Percentiles rank a stretch among this genome's conserved stretches.
phyloP scores from a whole-genome alignment of 192 early-diverging fungal species.

The Entrophospora sp. region DNA sequence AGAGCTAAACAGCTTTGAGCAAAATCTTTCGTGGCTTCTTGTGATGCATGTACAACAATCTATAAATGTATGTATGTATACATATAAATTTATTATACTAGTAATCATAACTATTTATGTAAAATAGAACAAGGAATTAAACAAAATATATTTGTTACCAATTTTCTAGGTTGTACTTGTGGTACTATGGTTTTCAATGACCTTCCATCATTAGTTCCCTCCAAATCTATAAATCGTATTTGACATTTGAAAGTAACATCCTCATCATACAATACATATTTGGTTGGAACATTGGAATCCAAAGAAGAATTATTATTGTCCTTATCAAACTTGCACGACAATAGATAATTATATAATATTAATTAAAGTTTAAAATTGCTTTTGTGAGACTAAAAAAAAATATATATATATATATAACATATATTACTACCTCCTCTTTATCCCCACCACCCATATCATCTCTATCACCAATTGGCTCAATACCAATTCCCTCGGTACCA shows the following conservation, averaged over 20 bases:
- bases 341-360: too few species aligned
- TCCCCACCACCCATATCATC: too few species aligned
- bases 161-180: too few species aligned
- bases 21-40: too few species aligned
- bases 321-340: neutral
- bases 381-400: too few species aligned
- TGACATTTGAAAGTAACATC: slow-evolving; percentile 58
- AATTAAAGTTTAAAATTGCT: neutral
- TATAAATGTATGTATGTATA: too few species aligned
- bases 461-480: too few species aligned
- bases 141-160: slow-evolving; percentile 40
- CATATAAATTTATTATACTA: slow-evolving; percentile 62
- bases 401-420: too few species aligned
- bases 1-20: too few species aligned
- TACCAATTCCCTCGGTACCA: slow-evolving; percentile 18
- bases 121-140: too few species aligned
- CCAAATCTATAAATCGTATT: slow-evolving; percentile 81
- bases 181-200: slow-evolving; percentile 80
- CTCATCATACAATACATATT: slow-evolving; percentile 57
- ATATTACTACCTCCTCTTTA: slow-evolving; percentile 18
- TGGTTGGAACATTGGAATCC: slow-evolving; percentile 63
- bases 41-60: too few species aligned
- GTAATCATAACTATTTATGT: slow-evolving; percentile 45
- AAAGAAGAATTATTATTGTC: slow-evolving; percentile 29
- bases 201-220: slow-evolving; percentile 80